Evolutionary conservation across 2,329 filamentous ascomycete species (phyloP).

Genomic region (Diplocarpon mali): DNA sequence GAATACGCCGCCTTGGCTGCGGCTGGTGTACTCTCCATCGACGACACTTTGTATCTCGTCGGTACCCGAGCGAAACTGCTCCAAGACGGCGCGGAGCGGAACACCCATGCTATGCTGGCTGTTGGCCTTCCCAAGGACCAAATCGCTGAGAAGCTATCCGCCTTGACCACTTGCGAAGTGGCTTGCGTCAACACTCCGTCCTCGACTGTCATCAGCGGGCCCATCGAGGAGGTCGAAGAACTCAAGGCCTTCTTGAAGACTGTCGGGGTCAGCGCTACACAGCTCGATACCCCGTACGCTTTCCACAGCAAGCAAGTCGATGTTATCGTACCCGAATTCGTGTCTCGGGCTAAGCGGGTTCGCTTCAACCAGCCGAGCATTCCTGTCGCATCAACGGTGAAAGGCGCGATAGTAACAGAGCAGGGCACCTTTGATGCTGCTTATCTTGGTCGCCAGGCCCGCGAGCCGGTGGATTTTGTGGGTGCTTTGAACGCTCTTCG

Average conservation of each 20-base stretch:
- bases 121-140: constrained; percentile 31
- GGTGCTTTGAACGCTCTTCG: constrained; percentile 46
- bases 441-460: constrained; percentile 53
- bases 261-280: constrained; percentile 46
- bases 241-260: constrained; percentile 36
- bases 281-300: constrained; percentile 52
- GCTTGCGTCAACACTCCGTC: constrained; percentile 68
- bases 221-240: constrained; percentile 40
- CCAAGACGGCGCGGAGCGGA: constrained; percentile 2
- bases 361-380: constrained; percentile 41
- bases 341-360: constrained; percentile 39
- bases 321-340: constrained; percentile 49
- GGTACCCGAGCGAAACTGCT: constrained; percentile 44
- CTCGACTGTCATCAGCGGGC: constrained; percentile 61
- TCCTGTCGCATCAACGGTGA: constrained; percentile 59
- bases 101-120: constrained; percentile 25
- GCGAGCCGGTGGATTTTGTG: constrained; percentile 59
- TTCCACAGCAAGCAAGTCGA: constrained; percentile 58
- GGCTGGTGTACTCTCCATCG: constrained; percentile 60
- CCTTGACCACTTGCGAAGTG: constrained; percentile 28
- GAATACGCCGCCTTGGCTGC: constrained; percentile 64
- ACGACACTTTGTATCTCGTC: constrained; percentile 63
- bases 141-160: constrained; percentile 29
- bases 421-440: constrained; percentile 43
- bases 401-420: constrained; percentile 46